phyloP scores from a whole-genome alignment of 495 filamentous ascomycete genomes.

The Pyrenula aspistea region DNA sequence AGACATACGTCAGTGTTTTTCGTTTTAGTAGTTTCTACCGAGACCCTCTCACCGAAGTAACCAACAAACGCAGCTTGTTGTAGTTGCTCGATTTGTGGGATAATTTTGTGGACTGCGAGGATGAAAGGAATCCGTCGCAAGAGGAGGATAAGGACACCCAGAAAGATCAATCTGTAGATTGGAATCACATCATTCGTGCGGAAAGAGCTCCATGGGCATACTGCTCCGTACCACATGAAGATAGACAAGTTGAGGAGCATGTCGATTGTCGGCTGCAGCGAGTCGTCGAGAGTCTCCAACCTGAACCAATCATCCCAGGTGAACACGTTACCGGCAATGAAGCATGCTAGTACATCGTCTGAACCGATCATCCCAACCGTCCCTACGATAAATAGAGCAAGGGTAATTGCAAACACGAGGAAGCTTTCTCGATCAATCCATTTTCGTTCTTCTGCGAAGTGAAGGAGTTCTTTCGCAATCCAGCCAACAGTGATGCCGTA shows the following conservation, averaged over 20 bases:
- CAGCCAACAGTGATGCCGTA: constrained; percentile 73
- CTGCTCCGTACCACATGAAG: constrained; percentile 86
- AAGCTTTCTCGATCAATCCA: constrained; percentile 89
- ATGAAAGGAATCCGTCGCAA: constrained; percentile 71
- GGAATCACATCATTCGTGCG: constrained; percentile 56
- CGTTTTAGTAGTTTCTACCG: too few relatives aligned
- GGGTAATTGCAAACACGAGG: constrained; percentile 74
- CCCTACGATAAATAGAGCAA: constrained; percentile 74
- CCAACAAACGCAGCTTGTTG: constrained; percentile 73
- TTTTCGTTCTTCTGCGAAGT: constrained; percentile 70
- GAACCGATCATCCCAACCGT: constrained; percentile 84
- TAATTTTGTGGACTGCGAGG: constrained; percentile 58
- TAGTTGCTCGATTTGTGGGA: constrained; percentile 66
- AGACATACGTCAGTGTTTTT: too few relatives aligned
- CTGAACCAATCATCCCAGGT: constrained; percentile 94
- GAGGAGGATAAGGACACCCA: constrained; percentile 72
- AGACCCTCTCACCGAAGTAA: too few relatives aligned
- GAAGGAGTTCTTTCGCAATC: constrained; percentile 68
- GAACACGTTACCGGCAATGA: constrained; percentile 85
- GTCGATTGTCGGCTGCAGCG: constrained; percentile 81
- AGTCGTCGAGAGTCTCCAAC: constrained; percentile 76
- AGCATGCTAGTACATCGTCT: constrained; percentile 87
- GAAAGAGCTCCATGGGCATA: constrained; percentile 73
- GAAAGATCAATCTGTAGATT: constrained; percentile 60
- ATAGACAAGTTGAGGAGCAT: constrained; percentile 75